A percentile compares a stretch with the other conserved stretches of the same genome.
Evolutionary conservation across 2,329 filamentous ascomycete species (phyloP).

Genomic region (Colletotrichum sp.): DNA sequence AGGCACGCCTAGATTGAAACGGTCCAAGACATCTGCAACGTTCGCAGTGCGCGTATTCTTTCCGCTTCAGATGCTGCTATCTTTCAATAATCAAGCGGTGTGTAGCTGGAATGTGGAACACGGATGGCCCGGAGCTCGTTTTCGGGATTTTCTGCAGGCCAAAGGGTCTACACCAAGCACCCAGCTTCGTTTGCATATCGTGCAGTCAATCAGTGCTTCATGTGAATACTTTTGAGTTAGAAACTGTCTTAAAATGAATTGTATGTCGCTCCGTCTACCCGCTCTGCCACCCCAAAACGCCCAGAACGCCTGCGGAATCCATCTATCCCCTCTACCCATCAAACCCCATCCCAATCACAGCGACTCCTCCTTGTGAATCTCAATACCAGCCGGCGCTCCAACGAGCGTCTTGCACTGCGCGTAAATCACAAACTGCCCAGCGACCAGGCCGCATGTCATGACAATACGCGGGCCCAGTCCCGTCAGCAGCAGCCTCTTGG

Average conservation of each 20-base stretch:
- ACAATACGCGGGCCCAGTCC: conserved; percentile 56
- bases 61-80: fast-evolving
- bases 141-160: not conserved
- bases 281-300: not conserved
- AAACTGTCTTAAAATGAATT: not conserved
- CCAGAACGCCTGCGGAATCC: not conserved
- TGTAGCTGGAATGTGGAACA: fast-evolving
- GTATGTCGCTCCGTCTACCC: not conserved
- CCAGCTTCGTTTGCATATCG: not conserved
- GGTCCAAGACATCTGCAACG: not conserved
- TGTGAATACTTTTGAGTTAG: not conserved
- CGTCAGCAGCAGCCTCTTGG: conserved; percentile 49
- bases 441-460: conserved; percentile 59
- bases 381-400: conserved; percentile 54
- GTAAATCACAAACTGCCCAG: conserved; percentile 61
- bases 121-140: not conserved
- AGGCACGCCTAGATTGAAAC: not conserved
- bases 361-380: conserved; percentile 55
- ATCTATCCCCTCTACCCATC: not conserved
- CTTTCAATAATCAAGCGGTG: not conserved
- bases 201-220: not conserved
- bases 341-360: not conserved
- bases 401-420: conserved; percentile 59
- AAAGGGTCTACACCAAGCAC: not conserved
- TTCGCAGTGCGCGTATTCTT: not conserved